Evolutionary conservation across 2,329 filamentous ascomycete species (phyloP).

Genomic region (Talaromyces verruculosus): DNA sequence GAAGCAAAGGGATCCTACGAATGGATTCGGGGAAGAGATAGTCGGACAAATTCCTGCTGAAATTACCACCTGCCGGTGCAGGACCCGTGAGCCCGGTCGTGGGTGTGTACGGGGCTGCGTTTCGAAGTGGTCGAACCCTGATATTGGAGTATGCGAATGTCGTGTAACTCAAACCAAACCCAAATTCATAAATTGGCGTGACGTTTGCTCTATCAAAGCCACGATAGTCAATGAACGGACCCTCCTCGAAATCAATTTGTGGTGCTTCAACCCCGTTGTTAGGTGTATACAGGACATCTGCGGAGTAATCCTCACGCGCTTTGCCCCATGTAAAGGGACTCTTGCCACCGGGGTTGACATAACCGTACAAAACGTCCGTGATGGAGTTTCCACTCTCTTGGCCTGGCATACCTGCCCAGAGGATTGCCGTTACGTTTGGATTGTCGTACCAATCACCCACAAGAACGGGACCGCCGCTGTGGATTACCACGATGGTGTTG

Average conservation of each 20-base stretch:
- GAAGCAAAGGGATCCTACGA: slow-evolving; percentile 54
- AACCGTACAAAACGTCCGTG: slow-evolving; percentile 71
- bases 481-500: slow-evolving; percentile 91
- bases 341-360: slow-evolving; percentile 62
- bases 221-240: slow-evolving; percentile 60
- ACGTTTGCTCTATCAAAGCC: slow-evolving; percentile 56
- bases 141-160: slow-evolving; percentile 61
- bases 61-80: slow-evolving; percentile 49
- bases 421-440: slow-evolving; percentile 70
- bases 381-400: slow-evolving; percentile 75
- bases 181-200: slow-evolving; percentile 62
- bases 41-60: slow-evolving; percentile 47
- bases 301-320: slow-evolving; percentile 56
- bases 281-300: slow-evolving; percentile 56
- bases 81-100: slow-evolving; percentile 54
- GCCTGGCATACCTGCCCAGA: slow-evolving; percentile 73
- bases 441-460: slow-evolving; percentile 62
- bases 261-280: slow-evolving; percentile 58
- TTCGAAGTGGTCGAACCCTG: slow-evolving; percentile 45
- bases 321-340: slow-evolving; percentile 61
- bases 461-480: slow-evolving; percentile 78
- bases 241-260: slow-evolving; percentile 61
- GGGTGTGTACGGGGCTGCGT: slow-evolving; percentile 52
- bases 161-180: slow-evolving; percentile 62
- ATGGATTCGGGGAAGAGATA: slow-evolving; percentile 58